Evolutionary conservation across 1,284 basidiomycete genomes (phyloP), one percentile per base, ranked within the genome.

Genomic region (Cystobasidiaceae sp.): DNA sequence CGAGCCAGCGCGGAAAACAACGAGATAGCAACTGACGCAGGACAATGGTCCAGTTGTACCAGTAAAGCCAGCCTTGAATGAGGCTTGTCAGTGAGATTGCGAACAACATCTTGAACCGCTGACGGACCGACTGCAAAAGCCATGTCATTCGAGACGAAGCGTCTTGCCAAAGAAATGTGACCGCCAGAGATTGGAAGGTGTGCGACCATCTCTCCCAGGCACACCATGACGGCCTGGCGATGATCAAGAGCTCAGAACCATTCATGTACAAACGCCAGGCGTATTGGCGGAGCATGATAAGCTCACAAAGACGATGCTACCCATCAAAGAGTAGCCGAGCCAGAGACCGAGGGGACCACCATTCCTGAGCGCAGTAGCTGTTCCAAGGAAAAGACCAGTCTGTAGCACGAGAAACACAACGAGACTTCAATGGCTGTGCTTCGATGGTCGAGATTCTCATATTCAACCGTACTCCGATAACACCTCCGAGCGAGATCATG

Each of bases 111-210:
- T 17, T 11, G 88, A 83, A 87, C 60, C 13, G 45, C 45, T 46
- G 17, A 23, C 51, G 28, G 21, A 55, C 60, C 60, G 17, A 63
- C 46, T 15, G 88, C 83, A 72, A 90, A 90, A 0, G 86, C 86
- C 66, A 91, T 81, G 2, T 89, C 86, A 4, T 86, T 85, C 73
- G 89, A 85, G 27, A 90, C 85, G 74, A 90, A 90, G 45, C 87
- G 85, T 69, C 84, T 84, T 2, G 89, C 87, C 33, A 90, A 80
- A 52, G 83, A 85, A 75, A 92, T 87, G 75, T 90, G 89, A 3
- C 89, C 85, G 66, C 85, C 87, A 49, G 80, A 68, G 67, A 77
- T 68, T n/a, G 78, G 77, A 2, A 77, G 71, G 28, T 74, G 73
- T 0, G 41, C 82, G 61, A 86, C 78, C 85, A 87, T 86, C 73